Evolutionary conservation across 2,329 filamentous ascomycete genomes (phyloP).

Genomic region (Fusarium sp.): DNA sequence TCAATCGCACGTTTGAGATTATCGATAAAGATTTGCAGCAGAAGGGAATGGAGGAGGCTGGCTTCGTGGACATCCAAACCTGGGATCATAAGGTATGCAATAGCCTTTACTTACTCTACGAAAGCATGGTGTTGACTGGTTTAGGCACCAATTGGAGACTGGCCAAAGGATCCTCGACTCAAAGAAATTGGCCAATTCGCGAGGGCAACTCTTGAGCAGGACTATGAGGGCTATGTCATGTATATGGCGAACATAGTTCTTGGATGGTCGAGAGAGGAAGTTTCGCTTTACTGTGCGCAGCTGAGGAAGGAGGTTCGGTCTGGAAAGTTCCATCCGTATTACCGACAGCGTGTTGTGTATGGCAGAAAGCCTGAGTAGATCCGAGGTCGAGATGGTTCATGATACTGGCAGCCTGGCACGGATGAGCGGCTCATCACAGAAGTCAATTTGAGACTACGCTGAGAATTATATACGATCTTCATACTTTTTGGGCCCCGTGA

Average conservation of each 20-base stretch:
- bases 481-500: fast-evolving
- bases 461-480: neutral
- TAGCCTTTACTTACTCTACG: fast-evolving
- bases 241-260: constrained; percentile 52
- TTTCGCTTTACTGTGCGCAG: constrained; percentile 51
- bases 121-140: neutral
- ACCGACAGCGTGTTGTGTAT: constrained; percentile 47
- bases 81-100: constrained; percentile 37
- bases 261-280: constrained; percentile 52
- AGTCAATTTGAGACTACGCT: neutral
- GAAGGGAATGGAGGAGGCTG: constrained; percentile 40
- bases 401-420: neutral
- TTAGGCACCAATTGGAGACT: constrained; percentile 39
- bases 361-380: constrained; percentile 35
- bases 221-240: constrained; percentile 51
- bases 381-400: neutral
- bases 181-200: constrained; percentile 45
- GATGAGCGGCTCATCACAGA: neutral
- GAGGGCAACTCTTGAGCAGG: constrained; percentile 51
- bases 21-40: constrained; percentile 36
- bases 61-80: constrained; percentile 34
- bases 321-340: constrained; percentile 46
- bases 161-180: constrained; percentile 25
- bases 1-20: constrained; percentile 48
- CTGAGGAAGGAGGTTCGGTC: constrained; percentile 50